These are phyloP conservation scores for Guadua angustifolia DNA, from an alignment of 176 grass and related monocot genomes.

Conservation along the genomic window DNA sequence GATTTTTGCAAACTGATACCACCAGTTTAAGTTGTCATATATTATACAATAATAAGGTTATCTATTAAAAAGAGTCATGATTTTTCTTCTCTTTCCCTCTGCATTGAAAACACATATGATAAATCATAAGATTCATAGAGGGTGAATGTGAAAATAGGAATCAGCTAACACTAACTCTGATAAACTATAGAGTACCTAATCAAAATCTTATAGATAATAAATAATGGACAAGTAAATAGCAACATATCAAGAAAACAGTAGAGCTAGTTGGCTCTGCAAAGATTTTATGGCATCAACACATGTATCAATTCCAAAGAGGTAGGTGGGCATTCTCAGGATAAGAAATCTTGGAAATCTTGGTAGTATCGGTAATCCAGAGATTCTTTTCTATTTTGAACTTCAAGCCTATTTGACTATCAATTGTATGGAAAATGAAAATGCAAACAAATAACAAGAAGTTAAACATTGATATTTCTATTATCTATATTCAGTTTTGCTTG, in stretches of 20 bases:
- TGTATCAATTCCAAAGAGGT: not conserved
- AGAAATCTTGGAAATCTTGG: not conserved
- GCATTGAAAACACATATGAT: conserved; percentile 10
- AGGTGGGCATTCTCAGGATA: not conserved
- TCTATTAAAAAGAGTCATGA: not conserved
- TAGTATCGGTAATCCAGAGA: not conserved
- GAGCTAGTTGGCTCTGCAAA: conserved; percentile 21
- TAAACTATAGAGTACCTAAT: not conserved
- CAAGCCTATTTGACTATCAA: conserved; percentile 11
- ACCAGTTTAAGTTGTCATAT: conserved; percentile 93
- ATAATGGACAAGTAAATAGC: not conserved
- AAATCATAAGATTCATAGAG: not conserved
- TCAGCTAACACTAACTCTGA: not conserved
- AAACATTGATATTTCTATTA: not conserved
- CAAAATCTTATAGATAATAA: not conserved
- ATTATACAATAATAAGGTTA: conserved; percentile 37
- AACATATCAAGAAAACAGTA: not conserved
- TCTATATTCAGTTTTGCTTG: too few relatives aligned
- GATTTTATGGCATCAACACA: not conserved
- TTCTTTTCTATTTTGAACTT: conserved; percentile 13
- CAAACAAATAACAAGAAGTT: not conserved
- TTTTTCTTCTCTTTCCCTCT: not conserved
- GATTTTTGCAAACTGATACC: conserved; percentile 99
- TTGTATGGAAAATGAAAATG: not conserved
- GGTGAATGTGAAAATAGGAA: conserved; percentile 17